Percentiles rank a stretch among this genome's conserved stretches.
phyloP scores from a whole-genome alignment of 306 rosid genomes.

The Macrotyloma uniflorum region DNA sequence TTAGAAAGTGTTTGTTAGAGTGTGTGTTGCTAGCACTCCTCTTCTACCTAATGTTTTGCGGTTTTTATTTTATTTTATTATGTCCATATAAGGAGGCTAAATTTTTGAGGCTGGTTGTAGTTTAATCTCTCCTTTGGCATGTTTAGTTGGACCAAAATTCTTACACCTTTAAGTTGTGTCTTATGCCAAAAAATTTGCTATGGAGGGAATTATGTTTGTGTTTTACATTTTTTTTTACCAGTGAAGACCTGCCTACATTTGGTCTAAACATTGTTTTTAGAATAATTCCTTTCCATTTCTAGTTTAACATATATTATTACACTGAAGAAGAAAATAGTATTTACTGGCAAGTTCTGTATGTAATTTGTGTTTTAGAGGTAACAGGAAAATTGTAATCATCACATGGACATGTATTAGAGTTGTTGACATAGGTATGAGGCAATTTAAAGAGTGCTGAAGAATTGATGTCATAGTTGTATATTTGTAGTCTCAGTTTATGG shows the following conservation, averaged over 20 bases:
- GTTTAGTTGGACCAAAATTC: not conserved
- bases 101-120: not conserved
- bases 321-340: not conserved
- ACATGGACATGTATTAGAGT: not conserved
- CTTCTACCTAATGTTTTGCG: slow-evolving; percentile 18
- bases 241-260: not conserved
- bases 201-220: not conserved
- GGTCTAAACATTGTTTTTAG: not conserved
- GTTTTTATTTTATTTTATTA: too few relatives aligned
- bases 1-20: not conserved
- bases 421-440: not conserved
- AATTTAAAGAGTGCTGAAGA: not conserved
- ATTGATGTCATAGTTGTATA: slow-evolving; percentile 15
- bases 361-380: not conserved
- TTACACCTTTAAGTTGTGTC: not conserved
- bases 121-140: not conserved
- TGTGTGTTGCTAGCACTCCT: not conserved
- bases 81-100: not conserved
- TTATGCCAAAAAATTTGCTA: not conserved
- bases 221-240: not conserved
- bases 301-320: slow-evolving; percentile 8
- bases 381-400: not conserved
- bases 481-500: slow-evolving; percentile 15
- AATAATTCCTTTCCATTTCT: not conserved
- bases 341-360: not conserved